Evolutionary conservation across 306 rosid genomes (phyloP), one percentile per base, ranked within the genome.

Genomic region (Citrullus mucosospermus): DNA sequence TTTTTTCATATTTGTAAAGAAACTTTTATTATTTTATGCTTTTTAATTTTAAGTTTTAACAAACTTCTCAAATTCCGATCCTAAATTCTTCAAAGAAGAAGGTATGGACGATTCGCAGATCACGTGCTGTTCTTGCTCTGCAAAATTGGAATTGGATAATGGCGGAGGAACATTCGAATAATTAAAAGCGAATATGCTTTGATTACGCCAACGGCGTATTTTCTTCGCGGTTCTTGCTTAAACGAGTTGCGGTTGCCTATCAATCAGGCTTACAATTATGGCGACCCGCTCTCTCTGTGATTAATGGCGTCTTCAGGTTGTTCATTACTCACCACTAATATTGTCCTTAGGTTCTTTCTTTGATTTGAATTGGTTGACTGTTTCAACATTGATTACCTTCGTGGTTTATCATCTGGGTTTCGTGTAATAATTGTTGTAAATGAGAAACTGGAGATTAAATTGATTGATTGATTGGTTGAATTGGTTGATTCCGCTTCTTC

Each of bases 141-240:
- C 44, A 28, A 30, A 73, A 50, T 18, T 6, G 46, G 62, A 73
- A 51, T 50, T n/a, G 30, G 83, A 77, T 57, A 69, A 32, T 55
- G 75, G 79, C 50, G 22, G 75, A 36, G 59, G 91, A 80, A 85
- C 85, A 83, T 85, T 75, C 82, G 84, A 80, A 82, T 79, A 63
- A 50, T 28, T 56, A 18, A 60, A 69, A 75, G 66, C 80, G 93
- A 90, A 88, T 86, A 88, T 88, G 81, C 92, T 65, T 53, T 81
- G 78, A 39, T 84, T 54, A 53, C 73, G 55, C 75, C 79, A 72
- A 53, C 80, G 51, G 32, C 83, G 79, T 22, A 46, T 75, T 56
- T 58, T 75, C 70, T 79, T 79, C 46, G 79, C 83, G 78, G 81
- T 83, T 82, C 82, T 74, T 53, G 34, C 80, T 50, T 61, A 44